Percentiles rank a stretch among this genome's conserved stretches.
phyloP scores from a whole-genome alignment of 345 rosid species.

The Barbarea vulgaris region DNA sequence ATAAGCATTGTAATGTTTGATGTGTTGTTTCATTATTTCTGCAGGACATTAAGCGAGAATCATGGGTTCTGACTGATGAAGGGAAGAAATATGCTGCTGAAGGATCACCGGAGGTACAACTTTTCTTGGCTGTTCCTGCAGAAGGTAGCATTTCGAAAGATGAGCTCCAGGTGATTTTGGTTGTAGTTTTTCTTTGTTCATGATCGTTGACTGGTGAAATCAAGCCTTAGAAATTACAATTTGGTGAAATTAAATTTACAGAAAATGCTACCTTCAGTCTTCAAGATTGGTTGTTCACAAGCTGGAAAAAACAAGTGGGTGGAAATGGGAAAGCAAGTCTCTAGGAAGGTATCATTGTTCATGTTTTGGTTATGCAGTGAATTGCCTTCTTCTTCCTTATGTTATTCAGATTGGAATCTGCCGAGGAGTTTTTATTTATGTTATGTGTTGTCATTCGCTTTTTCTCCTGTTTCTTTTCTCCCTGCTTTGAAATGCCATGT shows the following conservation, averaged over 20 bases:
- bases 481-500: neutral
- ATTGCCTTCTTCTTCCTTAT: neutral
- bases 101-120: slow-evolving; percentile 86
- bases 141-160: slow-evolving; percentile 73
- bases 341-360: slow-evolving; percentile 60
- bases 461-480: neutral
- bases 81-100: slow-evolving; percentile 68
- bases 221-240: too few species aligned
- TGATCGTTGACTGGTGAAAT: neutral
- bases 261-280: slow-evolving; percentile 67
- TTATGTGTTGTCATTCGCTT: neutral
- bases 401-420: neutral
- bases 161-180: slow-evolving; percentile 70
- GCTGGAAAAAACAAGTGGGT: slow-evolving; percentile 92
- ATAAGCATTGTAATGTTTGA: neutral
- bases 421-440: neutral
- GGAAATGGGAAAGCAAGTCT: slow-evolving; percentile 81
- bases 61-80: slow-evolving; percentile 81
- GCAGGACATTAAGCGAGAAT: slow-evolving; percentile 75
- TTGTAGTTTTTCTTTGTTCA: neutral
- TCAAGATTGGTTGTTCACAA: slow-evolving; percentile 75
- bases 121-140: slow-evolving; percentile 67
- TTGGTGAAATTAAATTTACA: slow-evolving; percentile 9
- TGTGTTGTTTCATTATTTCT: neutral
- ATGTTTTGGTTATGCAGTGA: neutral